phyloP scores from a whole-genome alignment of 495 filamentous ascomycete genomes.

The Copromyces sp. region DNA sequence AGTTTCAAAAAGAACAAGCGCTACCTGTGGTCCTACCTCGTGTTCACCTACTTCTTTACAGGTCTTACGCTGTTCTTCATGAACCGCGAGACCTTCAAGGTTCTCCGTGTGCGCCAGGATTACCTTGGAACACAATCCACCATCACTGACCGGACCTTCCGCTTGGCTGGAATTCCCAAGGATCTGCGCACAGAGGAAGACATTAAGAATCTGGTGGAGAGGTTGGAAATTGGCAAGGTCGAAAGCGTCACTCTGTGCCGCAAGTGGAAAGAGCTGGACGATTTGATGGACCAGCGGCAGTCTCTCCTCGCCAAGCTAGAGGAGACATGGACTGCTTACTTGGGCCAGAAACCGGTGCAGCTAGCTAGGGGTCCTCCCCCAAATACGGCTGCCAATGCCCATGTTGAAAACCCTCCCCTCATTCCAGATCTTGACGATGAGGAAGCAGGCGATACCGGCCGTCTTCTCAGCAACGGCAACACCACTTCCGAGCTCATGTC shows the following conservation, averaged over 20 bases:
- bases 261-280: slow-evolving; percentile 78
- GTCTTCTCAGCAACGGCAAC: slow-evolving; percentile 38
- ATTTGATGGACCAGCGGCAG: slow-evolving; percentile 57
- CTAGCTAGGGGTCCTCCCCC: neutral
- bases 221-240: slow-evolving; percentile 83
- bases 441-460: slow-evolving; percentile 34
- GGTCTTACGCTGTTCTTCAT: slow-evolving; percentile 73
- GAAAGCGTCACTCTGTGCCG: slow-evolving; percentile 80
- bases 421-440: slow-evolving; percentile 15
- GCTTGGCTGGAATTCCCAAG: slow-evolving; percentile 75
- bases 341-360: slow-evolving; percentile 18
- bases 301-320: slow-evolving; percentile 63
- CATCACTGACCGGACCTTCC: slow-evolving; percentile 87
- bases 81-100: slow-evolving; percentile 64
- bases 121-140: slow-evolving; percentile 91
- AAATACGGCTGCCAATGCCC: slow-evolving; percentile 1
- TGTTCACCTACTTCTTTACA: slow-evolving; percentile 87
- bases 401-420: neutral
- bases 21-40: slow-evolving; percentile 89
- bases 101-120: slow-evolving; percentile 77
- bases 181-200: slow-evolving; percentile 71
- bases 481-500: slow-evolving; percentile 24
- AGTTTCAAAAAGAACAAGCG: slow-evolving; percentile 26
- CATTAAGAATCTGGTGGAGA: slow-evolving; percentile 81
- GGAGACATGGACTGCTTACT: slow-evolving; percentile 69